Conservation (phyloP, 1,284 basidiomycete genomes). For the Cryptococcus maquisensis region DNA sequence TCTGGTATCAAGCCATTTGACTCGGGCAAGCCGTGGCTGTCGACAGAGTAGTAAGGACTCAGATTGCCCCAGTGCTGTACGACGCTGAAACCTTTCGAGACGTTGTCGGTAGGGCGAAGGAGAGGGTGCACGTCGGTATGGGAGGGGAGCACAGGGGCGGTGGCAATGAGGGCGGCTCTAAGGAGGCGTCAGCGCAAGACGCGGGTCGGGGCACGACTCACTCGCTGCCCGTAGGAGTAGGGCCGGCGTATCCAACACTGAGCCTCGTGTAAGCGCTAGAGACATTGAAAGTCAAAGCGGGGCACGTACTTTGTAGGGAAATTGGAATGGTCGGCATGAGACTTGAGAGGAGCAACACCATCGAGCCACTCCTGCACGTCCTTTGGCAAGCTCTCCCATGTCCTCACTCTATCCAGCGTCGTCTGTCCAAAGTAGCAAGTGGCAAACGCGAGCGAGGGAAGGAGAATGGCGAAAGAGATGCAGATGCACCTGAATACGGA, state of each 20-base stretch:
- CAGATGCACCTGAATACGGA: slow-evolving; percentile 25
- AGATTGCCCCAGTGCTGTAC: slow-evolving; percentile 52
- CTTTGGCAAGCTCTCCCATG: slow-evolving; percentile 33
- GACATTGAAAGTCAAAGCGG: not conserved
- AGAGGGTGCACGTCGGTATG: slow-evolving; percentile 67
- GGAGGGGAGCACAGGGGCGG: slow-evolving; percentile 69
- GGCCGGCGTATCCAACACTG: slow-evolving; percentile 72
- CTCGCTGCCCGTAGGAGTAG: slow-evolving; percentile 78
- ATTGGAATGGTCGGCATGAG: slow-evolving; percentile 22
- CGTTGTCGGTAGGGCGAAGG: slow-evolving; percentile 45
- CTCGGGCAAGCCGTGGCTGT: slow-evolving; percentile 49
- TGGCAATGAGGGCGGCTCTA: slow-evolving; percentile 64
- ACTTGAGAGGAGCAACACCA: slow-evolving; percentile 16
- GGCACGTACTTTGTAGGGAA: slow-evolving; percentile 45
- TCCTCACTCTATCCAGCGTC: slow-evolving; percentile 19
- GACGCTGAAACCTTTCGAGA: slow-evolving; percentile 42
- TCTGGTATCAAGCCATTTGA: slow-evolving; percentile 44
- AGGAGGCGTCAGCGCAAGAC: slow-evolving; percentile 1
- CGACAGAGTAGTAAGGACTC: slow-evolving; percentile 49
- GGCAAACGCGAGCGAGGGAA: slow-evolving; percentile 21
- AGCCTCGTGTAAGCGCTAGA: not conserved
- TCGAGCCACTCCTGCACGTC: slow-evolving; percentile 38
- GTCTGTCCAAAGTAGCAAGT: slow-evolving; percentile 25
- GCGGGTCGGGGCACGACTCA: slow-evolving; percentile 22
- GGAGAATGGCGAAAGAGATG: slow-evolving; percentile 21